Percentiles rank a stretch among this genome's conserved stretches.
These are phyloP conservation scores for Straminergon stramineum DNA, from an alignment of 225 moss, liverwort and hornwort species.

Conservation along the genomic window DNA sequence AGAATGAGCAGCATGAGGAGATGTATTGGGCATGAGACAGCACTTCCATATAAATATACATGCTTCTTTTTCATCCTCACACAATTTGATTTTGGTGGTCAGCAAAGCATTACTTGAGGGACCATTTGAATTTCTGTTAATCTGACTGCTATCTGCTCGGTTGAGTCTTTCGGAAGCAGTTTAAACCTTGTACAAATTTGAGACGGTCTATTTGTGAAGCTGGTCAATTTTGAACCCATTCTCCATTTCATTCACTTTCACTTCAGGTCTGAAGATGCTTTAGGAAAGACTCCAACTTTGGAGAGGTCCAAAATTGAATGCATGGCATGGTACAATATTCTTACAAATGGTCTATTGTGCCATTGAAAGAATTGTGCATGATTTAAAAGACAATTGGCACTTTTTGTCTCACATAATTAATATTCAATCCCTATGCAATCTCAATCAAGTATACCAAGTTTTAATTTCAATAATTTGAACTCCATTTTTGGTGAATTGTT, in stretches of 20 bases:
- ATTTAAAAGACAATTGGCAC: too few relatives aligned
- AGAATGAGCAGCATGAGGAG: conserved; percentile 36
- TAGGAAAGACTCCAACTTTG: neutral
- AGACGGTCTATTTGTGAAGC: neutral
- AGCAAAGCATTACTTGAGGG: neutral
- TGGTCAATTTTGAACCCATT: neutral
- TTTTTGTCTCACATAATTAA: too few relatives aligned
- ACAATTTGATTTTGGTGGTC: neutral
- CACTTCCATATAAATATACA: conserved; percentile 29
- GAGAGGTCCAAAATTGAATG: neutral
- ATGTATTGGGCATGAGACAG: conserved; percentile 36
- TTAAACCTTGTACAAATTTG: neutral
- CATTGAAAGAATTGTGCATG: too few relatives aligned
- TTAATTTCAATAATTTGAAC: too few relatives aligned
- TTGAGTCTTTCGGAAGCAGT: neutral
- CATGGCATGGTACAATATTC: too few relatives aligned
- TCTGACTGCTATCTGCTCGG: neutral
- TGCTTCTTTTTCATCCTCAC: neutral
- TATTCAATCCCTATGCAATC: too few relatives aligned
- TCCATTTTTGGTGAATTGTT: too few relatives aligned
- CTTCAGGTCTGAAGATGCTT: neutral
- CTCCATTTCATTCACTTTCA: neutral
- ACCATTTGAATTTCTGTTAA: neutral
- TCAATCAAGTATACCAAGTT: too few relatives aligned
- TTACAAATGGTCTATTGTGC: too few relatives aligned